phyloP scores from a whole-genome alignment of 1,139 yeast species.

The Magnusiomyces ingens region DNA sequence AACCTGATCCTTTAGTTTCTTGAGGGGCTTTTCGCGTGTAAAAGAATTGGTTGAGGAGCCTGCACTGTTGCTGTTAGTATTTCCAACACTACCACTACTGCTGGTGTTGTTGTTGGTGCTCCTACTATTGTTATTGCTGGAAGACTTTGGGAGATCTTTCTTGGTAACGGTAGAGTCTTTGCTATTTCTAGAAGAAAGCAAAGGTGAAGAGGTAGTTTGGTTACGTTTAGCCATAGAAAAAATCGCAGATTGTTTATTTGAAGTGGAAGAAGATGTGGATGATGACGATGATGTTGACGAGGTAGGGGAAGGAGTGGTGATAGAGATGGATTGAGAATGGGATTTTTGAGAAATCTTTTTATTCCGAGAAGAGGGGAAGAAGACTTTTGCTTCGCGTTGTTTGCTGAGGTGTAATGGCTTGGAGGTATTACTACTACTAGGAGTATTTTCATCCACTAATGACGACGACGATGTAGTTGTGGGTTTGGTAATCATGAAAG shows the following conservation, averaged over 20 bases:
- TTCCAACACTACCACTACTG: not conserved
- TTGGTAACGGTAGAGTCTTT: too few species aligned
- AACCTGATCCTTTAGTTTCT: not conserved
- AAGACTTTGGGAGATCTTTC: too few species aligned
- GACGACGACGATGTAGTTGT: too few species aligned
- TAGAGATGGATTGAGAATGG: not conserved
- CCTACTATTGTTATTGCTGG: not conserved
- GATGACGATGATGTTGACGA: not conserved
- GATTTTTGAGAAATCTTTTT: too few species aligned
- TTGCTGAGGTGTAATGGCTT: too few species aligned
- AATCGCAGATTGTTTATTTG: not conserved
- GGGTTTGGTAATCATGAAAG: too few species aligned
- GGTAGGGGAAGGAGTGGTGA: not conserved
- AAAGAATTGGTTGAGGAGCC: not conserved
- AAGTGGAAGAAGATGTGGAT: not conserved
- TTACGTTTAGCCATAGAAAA: too few species aligned
- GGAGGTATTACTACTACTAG: too few species aligned
- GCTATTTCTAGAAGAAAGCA: not conserved
- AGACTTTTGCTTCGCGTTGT: too few species aligned
- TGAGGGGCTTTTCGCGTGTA: not conserved
- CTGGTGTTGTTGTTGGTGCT: not conserved
- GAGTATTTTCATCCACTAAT: too few species aligned
- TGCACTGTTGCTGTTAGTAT: not conserved
- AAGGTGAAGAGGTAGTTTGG: not conserved
- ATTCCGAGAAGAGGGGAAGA: too few species aligned